Evolutionary conservation across 495 filamentous ascomycete genomes (phyloP), one percentile per base, ranked within the genome.

Genomic region (Aspergillus nidulans): DNA sequence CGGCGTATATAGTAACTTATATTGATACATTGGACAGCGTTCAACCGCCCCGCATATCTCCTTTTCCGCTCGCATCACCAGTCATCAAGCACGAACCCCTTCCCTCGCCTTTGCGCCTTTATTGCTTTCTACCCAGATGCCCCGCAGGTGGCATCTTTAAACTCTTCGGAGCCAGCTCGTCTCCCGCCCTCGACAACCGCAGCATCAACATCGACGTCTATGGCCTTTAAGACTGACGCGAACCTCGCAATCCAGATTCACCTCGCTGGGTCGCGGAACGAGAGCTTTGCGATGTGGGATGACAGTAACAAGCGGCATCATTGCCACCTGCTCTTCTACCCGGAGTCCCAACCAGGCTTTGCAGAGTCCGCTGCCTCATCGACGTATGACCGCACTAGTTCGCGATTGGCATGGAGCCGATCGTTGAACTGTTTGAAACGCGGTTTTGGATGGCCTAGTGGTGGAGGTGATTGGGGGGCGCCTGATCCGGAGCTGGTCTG

Each of bases 401-500:
- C 79, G 4, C 60, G 65, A 15, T 53, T 87, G 18, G 80, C 84
- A 1, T 85, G 80, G 75, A 77, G 74, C 32, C 71, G 84, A 18
- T 71, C 71, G 0, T 59, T 87, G 36, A 75, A 71, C 0, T 65
- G 70, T 36, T 47, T 82, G 41, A 66, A 76, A 24, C 75, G 76
- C 34, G 84, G 79, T 1, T 88, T 90, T 60, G 72, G 76, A 4
- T 61, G 62, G 46, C 63, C 63, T n/a, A 63, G 61, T 2, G 55
- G 64, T n/a, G 57, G 60, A 2, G 47, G 47, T 6, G 21, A 49
- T 49, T 72, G 71, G 60, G 70, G 75, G 9, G 77, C 83, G 39
- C 75, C 74, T 1, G 81, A 82, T 53, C 64, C 86, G 18, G 85
- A 89, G 60, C 71, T 63, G 4, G 69, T 82, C 3, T 78, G 84